phyloP scores from a whole-genome alignment of 2,329 filamentous ascomycete species.

The Eutypella sp. region DNA sequence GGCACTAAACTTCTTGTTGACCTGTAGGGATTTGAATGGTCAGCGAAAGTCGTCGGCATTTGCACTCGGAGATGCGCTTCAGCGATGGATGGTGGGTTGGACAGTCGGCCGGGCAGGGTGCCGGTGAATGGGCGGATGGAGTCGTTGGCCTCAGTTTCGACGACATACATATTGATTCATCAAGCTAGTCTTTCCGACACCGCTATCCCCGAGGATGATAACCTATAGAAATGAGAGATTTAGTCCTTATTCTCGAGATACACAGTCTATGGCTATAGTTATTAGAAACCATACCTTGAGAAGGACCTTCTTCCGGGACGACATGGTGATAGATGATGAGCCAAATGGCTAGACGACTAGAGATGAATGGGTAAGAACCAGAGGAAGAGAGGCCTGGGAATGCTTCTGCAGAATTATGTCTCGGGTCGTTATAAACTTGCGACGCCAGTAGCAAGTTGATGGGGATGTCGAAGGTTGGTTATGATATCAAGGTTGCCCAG shows the following conservation, averaged over 20 bases:
- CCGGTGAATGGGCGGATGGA: constrained; percentile 5
- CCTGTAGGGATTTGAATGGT: constrained; percentile 48
- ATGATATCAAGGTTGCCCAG: neutral
- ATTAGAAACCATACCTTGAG: constrained; percentile 68
- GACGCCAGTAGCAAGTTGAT: no score
- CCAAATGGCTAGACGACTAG: constrained; percentile 5
- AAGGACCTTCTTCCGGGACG: constrained; percentile 83
- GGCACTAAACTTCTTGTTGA: constrained; percentile 99
- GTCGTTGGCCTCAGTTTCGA: constrained; percentile 1
- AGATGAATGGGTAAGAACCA: neutral
- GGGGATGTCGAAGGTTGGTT: no score
- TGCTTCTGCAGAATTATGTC: no score
- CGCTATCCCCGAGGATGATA: constrained; percentile 97
- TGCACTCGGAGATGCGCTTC: neutral
- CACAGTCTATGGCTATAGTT: constrained; percentile 1
- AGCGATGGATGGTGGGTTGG: no score
- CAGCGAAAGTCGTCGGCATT: constrained; percentile 1
- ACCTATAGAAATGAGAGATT: constrained; percentile 53
- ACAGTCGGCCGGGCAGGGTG: no score
- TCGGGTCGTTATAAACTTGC: neutral
- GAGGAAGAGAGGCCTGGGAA: neutral
- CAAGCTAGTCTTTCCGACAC: constrained; percentile 98
- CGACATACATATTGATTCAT: constrained; percentile 99
- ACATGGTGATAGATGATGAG: constrained; percentile 48
- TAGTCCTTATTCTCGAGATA: constrained; percentile 4